phyloP scores from a whole-genome alignment of 1,284 basidiomycete genomes.

The Malassezia dermatis region DNA sequence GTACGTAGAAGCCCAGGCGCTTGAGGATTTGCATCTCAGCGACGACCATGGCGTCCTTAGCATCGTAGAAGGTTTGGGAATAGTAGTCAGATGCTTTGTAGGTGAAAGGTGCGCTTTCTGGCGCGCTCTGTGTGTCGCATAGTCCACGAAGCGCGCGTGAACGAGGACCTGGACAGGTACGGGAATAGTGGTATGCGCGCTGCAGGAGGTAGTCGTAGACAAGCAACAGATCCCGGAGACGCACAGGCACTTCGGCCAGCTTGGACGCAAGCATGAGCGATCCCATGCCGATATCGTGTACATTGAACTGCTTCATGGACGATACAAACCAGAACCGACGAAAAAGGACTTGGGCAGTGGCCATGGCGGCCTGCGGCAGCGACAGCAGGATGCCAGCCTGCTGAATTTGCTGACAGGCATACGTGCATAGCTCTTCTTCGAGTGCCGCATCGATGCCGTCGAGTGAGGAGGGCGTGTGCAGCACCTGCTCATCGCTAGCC shows the following conservation, averaged over 20 bases:
- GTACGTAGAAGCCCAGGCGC: conserved; percentile 50
- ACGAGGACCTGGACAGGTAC: not conserved
- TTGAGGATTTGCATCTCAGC: conserved; percentile 97
- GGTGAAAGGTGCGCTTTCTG: conserved; percentile 30
- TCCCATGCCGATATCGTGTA: conserved; percentile 71
- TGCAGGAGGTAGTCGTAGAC: conserved; percentile 67
- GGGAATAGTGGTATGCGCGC: conserved; percentile 11
- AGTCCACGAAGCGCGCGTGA: not conserved
- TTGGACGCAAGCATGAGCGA: conserved; percentile 89
- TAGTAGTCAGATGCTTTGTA: conserved; percentile 78
- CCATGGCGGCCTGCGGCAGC: conserved; percentile 92
- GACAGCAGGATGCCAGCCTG: conserved; percentile 80
- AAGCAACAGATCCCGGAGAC: conserved; percentile 88
- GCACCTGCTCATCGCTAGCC: conserved; percentile 67
- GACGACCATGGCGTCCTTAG: conserved; percentile 79
- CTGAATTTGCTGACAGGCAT: conserved; percentile 73
- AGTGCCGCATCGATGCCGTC: conserved; percentile 71
- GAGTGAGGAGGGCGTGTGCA: conserved; percentile 64
- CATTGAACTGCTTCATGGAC: conserved; percentile 79
- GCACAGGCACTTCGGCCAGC: conserved; percentile 79
- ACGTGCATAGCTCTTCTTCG: conserved; percentile 74
- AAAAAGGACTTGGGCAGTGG: conserved; percentile 88
- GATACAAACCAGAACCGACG: conserved; percentile 95
- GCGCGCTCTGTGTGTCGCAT: not conserved
- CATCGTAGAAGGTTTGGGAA: conserved; percentile 67